Base-by-base conservation (phyloP, 345 rosid species). In the Boechera stricta region DNA sequence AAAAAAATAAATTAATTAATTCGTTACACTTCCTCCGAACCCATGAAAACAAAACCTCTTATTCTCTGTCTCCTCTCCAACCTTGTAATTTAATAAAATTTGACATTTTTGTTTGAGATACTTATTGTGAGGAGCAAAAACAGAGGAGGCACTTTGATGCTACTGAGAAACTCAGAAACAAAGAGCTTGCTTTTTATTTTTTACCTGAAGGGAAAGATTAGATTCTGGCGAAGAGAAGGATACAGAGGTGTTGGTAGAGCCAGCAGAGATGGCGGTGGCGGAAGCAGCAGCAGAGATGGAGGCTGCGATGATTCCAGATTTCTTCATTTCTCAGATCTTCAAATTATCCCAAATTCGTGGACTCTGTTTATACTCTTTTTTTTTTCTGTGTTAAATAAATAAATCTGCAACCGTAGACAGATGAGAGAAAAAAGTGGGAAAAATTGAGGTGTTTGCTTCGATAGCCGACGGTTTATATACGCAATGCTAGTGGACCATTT, bases 231-330 rank as follows among this genome's bases (percentile, higher is more conserved):
- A 76, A 35, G 87, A 74, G 64, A 85, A 76, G 2, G 85, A 55
- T 11, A 85, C 82, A 26, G 90, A 78, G 73, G 85, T 71, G 33
- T 87, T 87, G 28, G 88, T 66, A 31, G 87, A 82, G 32, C 85
- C 77, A 64, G 77, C 88, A 8, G 79, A 61, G 54, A 61, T 32
- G 76, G 84, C 32, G 79, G 81, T 39, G 44, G 85, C 85, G 18
- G 89, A 86, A 49, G 87, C 94, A 2, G 84, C 83, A 4, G 84
- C 79, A 3, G 86, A 83, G 33, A 85, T 73, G 8, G 91, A 80
- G 10, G 83, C 88, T 38, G 87, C 88, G 1, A 88, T 48, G 59
- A 88, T 26, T 32, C 87, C 84, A 3, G 91, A 83, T 78, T 84
- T 88, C 84, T 86, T 90, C 92, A 85, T 89, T 54, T 68, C 49